Conservation (phyloP, 2,329 filamentous ascomycete genomes). For the Pseudopyricularia cyperi region DNA sequence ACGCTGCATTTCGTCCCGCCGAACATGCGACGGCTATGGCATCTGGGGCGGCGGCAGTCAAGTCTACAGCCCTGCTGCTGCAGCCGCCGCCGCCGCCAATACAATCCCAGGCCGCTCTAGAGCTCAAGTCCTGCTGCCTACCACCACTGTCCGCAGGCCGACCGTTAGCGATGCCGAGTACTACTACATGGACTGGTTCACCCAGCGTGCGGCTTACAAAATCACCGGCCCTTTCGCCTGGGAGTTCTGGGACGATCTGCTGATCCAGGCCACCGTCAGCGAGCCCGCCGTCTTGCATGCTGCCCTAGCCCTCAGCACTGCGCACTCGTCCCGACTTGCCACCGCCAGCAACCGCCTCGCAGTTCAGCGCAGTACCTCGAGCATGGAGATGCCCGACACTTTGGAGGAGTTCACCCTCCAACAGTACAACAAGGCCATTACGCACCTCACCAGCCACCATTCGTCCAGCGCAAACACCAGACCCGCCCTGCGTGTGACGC, state of each 20-base stretch:
- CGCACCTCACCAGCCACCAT: constrained; percentile 18
- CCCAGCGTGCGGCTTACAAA: constrained; percentile 20
- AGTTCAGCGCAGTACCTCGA: background rate
- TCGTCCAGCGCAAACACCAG: constrained; percentile 11
- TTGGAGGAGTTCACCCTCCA: constrained; percentile 15
- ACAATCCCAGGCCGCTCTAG: background rate
- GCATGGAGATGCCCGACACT: constrained; percentile 4
- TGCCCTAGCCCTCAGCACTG: constrained; percentile 22
- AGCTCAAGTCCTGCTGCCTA: too few relatives aligned
- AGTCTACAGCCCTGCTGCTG: background rate
- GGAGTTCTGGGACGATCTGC: constrained; percentile 22
- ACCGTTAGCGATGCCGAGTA: constrained; percentile 15
- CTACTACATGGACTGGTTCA: constrained; percentile 28
- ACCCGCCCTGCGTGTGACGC: constrained; percentile 20
- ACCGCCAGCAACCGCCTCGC: background rate
- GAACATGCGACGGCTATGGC: constrained; percentile 11
- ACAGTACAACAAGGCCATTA: constrained; percentile 24
- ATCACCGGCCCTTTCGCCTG: constrained; percentile 22
- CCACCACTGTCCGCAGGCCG: background rate
- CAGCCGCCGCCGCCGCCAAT: background rate
- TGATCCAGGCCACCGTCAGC: constrained; percentile 20
- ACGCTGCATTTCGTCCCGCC: constrained; percentile 10
- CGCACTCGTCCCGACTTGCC: constrained; percentile 13
- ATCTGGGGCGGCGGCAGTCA: constrained; percentile 7
- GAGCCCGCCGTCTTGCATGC: constrained; percentile 28